phyloP scores from a whole-genome alignment of 2,329 filamentous ascomycete species.

The Pyrenochaeta sp. region DNA sequence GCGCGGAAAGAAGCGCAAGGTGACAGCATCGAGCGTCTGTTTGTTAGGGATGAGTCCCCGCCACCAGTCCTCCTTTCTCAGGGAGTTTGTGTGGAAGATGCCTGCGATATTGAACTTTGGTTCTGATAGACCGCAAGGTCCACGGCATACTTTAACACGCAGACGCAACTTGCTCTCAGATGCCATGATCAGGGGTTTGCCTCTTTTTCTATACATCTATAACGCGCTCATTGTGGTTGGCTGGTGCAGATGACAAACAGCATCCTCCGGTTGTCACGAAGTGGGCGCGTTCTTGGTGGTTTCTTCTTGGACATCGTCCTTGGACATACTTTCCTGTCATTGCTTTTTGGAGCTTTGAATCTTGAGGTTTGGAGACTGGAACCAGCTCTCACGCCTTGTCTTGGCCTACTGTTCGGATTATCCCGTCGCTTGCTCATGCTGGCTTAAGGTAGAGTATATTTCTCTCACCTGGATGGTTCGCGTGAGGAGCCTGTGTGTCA shows the following conservation, averaged over 20 bases:
- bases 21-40: conserved; percentile 2
- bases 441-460: conserved; percentile 22
- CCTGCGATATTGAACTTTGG: conserved; percentile 23
- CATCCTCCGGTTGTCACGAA: background rate
- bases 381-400: conserved; percentile 11
- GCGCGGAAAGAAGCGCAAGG: background rate
- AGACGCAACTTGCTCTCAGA: conserved; percentile 12
- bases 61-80: conserved; percentile 27
- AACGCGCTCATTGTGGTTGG: background rate
- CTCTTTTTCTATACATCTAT: background rate
- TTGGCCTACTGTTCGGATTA: conserved; percentile 1
- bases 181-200: conserved; percentile 3
- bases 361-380: conserved; percentile 9
- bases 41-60: conserved; percentile 14
- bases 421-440: conserved; percentile 8
- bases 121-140: conserved; percentile 29
- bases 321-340: background rate
- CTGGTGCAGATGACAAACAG: background rate
- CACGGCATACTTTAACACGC: conserved; percentile 24
- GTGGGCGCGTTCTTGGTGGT: background rate
- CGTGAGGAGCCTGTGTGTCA: conserved; percentile 30
- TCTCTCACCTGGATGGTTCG: conserved; percentile 25
- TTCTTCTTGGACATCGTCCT: background rate
- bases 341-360: conserved; percentile 6
- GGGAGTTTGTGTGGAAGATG: conserved; percentile 23